Evolutionary conservation across 1,139 yeast genomes (phyloP).

Genomic region (Casaregolazyma suthepensis): DNA sequence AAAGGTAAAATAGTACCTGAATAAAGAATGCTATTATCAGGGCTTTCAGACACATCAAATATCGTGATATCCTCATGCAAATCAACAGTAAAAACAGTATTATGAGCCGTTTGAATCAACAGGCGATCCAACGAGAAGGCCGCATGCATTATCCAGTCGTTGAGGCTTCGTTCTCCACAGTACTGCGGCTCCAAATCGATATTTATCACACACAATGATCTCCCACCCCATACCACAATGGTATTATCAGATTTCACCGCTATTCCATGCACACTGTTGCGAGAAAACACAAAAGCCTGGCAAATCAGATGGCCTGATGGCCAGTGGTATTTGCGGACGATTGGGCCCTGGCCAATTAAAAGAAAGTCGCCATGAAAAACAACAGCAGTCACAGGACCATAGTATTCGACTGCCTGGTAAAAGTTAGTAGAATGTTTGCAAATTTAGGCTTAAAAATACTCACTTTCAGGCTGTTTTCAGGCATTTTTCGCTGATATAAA

Average conservation of each 20-base stretch:
- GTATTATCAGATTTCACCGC: conserved; percentile 32
- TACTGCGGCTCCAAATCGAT: conserved; percentile 8
- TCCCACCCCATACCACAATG: conserved; percentile 62
- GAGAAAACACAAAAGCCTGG: conserved; percentile 47
- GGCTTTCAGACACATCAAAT: conserved; percentile 43
- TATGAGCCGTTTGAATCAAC: conserved; percentile 73
- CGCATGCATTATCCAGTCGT: conserved; percentile 73
- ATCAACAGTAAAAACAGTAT: conserved; percentile 52
- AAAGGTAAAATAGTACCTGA: conserved; percentile 64
- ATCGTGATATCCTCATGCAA: conserved; percentile 26
- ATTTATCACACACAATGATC: conserved; percentile 51
- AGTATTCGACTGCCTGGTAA: conserved; percentile 36
- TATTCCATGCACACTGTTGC: conserved; percentile 79
- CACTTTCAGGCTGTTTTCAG: not conserved
- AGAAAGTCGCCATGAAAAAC: conserved; percentile 40
- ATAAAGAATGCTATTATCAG: conserved; percentile 77
- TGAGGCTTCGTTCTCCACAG: conserved; percentile 43
- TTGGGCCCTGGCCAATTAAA: conserved; percentile 73
- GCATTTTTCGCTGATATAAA: not conserved
- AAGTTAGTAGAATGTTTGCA: not conserved
- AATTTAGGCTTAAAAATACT: not conserved
- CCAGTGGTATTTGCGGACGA: conserved; percentile 49
- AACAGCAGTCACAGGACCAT: conserved; percentile 73
- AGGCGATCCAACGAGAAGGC: conserved; percentile 37
- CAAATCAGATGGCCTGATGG: conserved; percentile 37